Evolutionary conservation across 352 stramenopile genomes (phyloP), one percentile per base, ranked within the genome.

Genomic region (Phytophthora fragariaefolia): DNA sequence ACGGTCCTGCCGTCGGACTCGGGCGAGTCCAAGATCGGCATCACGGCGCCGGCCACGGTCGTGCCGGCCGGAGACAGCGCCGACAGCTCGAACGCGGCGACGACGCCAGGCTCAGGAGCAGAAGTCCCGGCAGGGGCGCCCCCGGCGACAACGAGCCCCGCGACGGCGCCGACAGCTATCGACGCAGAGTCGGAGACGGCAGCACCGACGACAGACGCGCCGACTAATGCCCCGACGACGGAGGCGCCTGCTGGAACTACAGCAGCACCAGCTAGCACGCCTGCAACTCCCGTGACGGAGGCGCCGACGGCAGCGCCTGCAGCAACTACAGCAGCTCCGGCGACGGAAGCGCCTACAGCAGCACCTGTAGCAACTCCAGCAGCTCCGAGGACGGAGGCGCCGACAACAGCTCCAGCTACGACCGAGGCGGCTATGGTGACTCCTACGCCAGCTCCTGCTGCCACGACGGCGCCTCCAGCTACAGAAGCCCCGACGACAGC

Each of bases 1-100:
- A 66, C 42, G 23, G 61, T 59, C 26, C 28, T 45, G 47, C 61
- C 67, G 40, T 42, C 48, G 51, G 40, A 62, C 30, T 20, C 24
- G 43, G 40, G 26, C 30, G 54, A 46, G 18, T 49, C 62, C 58
- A 45, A 5, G 8, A 18, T 15, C 0, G 28, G 38, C 13, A 18
- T 27, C 27, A 53, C n/a, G 28, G 63, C 34, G 13, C 53, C 38
- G 17, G 63, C 47, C 20, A 76, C 69, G 10, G 69, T 73, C 12
- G 46, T 38, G 49, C 58, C 69, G 6, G 63, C 69, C 13, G 56
- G 22, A 60, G 56, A 27, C 48, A 58, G 45, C 23, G 22, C 20
- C 4, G 50, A 48, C 13, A 42, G 28, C 20, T 28, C 58, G 17
- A 58, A 20, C 48, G 10, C 28, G 34, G 23, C 54, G n/a, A 55